These are phyloP conservation scores for Termitomyces sp. DNA, from an alignment of 768 basidiomycete species.

Conservation along the genomic window DNA sequence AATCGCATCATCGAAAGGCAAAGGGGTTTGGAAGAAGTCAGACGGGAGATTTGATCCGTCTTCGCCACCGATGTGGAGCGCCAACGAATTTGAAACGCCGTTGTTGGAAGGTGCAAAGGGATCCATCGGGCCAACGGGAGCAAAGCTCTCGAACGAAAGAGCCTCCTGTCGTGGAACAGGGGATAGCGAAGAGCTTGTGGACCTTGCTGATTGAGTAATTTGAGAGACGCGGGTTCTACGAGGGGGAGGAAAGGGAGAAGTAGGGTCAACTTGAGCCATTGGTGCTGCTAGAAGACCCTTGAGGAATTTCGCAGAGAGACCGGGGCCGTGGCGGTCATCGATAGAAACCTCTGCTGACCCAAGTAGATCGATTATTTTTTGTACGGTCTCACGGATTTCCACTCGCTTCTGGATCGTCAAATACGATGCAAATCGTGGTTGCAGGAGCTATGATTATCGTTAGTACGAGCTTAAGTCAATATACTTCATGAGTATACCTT, in stretches of 20 bases:
- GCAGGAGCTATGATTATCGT: slow-evolving; percentile 50
- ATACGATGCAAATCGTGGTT: slow-evolving; percentile 64
- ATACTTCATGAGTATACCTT: slow-evolving; percentile 45
- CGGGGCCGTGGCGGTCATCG: slow-evolving; percentile 78
- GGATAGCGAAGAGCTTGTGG: slow-evolving; percentile 37
- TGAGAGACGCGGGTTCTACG: slow-evolving; percentile 4
- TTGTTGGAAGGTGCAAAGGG: slow-evolving; percentile 28
- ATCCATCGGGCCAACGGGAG: slow-evolving; percentile 34
- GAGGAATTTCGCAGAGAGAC: slow-evolving; percentile 75
- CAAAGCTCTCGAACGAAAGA: slow-evolving; percentile 42
- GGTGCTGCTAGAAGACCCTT: slow-evolving; percentile 63
- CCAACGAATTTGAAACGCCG: slow-evolving; percentile 9
- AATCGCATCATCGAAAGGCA: slow-evolving; percentile 55
- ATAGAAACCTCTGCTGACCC: slow-evolving; percentile 66
- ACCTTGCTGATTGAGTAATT: slow-evolving; percentile 30
- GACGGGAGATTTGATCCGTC: slow-evolving; percentile 22
- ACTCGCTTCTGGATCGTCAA: slow-evolving; percentile 51
- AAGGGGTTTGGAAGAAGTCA: slow-evolving; percentile 45
- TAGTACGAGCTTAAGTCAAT: not conserved
- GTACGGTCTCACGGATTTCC: slow-evolving; percentile 59
- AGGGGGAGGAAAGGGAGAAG: slow-evolving; percentile 9
- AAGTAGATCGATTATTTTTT: slow-evolving; percentile 61
- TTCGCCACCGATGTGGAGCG: slow-evolving; percentile 13
- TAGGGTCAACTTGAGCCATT: slow-evolving; percentile 30
- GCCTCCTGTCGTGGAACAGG: slow-evolving; percentile 40